Evolutionary conservation across 2,329 filamentous ascomycete genomes (phyloP), one percentile per base, ranked within the genome.

Genomic region (Fusarium sp.): DNA sequence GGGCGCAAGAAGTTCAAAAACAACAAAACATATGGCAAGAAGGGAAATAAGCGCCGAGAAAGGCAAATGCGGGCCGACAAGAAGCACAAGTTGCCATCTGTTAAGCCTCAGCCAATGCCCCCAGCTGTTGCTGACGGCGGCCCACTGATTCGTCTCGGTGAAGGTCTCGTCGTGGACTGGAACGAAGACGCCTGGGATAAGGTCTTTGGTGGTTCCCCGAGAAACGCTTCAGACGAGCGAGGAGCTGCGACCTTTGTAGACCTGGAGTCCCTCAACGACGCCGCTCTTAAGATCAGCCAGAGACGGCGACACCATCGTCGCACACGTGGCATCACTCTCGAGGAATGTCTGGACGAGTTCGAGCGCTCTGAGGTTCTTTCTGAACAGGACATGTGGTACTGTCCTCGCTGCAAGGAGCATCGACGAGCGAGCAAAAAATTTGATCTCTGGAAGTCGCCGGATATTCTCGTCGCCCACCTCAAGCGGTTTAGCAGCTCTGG

Each of bases 311-410:
- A 91, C 79, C 86, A 77, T 30, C 81, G 82, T 13, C 77, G 78
- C 11, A 80, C 79, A 18, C 75, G 90, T 57, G 96, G 96, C 30
- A 91, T 98, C 70, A 91, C 90, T 1, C 86, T 99, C 6, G 92
- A 96, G 23, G 94, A 98, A 73, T 99, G 96, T 77, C 88, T 99
- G 58, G 92, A 95, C 63, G 96, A 98, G 80, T 98, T 97, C 73
- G 94, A 96, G 77, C 95, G 95, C 78, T 93, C 95, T 65, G 96
- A 99, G 81, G 90, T 97, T 13, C 85, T 99, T 6, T 98, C 95
- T 0, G 94, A 98, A 78, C 93, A 97, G 77, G 97, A 99, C 78
- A 95, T 94, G 65, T 99, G 96, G 96, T 98, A 97, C 78, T 99
- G 96, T 77, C 95, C 94, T 60, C 90, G 94, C 31, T 99, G 96